A percentile compares a stretch with the other conserved stretches of the same genome.
Evolutionary conservation across 2,329 filamentous ascomycete genomes (phyloP).

Genomic region (Domatiomyces globalis): DNA sequence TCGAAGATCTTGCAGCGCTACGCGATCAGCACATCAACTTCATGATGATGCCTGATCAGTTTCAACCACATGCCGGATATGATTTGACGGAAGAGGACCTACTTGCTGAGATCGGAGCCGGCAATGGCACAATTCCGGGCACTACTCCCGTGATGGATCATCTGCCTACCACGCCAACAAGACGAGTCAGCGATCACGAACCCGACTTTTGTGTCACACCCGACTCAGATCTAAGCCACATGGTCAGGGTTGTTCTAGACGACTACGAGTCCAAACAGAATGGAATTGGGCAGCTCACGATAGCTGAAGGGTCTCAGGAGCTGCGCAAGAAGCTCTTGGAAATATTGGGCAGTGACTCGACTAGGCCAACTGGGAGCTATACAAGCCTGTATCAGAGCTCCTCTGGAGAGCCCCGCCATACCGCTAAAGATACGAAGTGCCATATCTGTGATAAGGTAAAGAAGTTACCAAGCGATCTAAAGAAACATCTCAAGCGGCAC

Average conservation of each 20-base stretch:
- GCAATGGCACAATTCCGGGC: background rate
- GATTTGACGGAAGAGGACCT: background rate
- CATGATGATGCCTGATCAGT: background rate
- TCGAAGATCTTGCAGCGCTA: background rate
- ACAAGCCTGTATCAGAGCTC: background rate
- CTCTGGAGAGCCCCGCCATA: background rate
- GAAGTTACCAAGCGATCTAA: conserved; percentile 25
- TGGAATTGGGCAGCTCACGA: background rate
- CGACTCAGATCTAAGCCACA: background rate
- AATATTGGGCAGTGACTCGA: background rate
- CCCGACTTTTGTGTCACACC: background rate
- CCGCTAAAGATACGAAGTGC: background rate
- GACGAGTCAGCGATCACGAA: background rate
- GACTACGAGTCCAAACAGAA: conserved; percentile 1
- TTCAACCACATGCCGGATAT: background rate
- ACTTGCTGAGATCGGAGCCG: background rate
- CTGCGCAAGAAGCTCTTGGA: background rate
- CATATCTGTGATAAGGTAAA: conserved; percentile 10
- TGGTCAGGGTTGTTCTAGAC: conserved; percentile 1
- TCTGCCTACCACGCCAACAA: background rate
- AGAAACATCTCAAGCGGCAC: conserved; percentile 76
- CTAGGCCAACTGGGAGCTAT: background rate
- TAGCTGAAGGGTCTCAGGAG: background rate
- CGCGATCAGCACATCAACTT: background rate
- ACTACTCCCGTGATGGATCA: background rate